Evolutionary conservation across 176 grass and related monocot species (phyloP), one percentile per base, ranked within the genome.

Genomic region (Eragrostis curvula): DNA sequence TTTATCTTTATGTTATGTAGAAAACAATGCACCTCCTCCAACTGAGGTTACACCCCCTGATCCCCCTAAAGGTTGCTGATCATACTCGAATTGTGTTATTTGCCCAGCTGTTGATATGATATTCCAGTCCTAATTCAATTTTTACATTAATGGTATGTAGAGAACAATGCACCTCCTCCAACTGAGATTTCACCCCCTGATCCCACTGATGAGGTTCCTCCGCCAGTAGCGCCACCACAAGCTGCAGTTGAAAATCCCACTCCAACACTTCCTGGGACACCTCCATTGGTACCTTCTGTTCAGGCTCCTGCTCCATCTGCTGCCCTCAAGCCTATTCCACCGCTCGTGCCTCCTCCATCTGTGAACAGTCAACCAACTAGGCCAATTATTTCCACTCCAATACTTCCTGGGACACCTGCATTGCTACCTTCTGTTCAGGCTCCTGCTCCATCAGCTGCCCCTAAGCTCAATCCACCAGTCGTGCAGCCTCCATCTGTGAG

Each of bases 371-470:
- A 87, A 83, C 81, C 84, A 70, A 89, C 43, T 80, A 80, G 1
- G 4, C 24, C 24, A 7, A 11, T 61, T 61, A 65, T 65, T 49
- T 62, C 82, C 20, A 13, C 78, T 73, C 86, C 90, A 78, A 55
- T 82, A 74, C 70, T 90, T 61, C 86, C 92, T 66, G 79, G 81
- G 46, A 52, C 72, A 69, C 85, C 84, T 88, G 79, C 88, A 86
- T 76, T 89, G 46, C 51, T 81, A n/a, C 85, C 78, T 95, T 81
- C 84, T 79, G 84, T 80, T 79, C 86, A 89, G 68, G 83, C 81
- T 80, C 77, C 87, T 63, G 25, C 89, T 85, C 84, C 85, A 25
- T 85, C 85, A 29, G 75, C 77, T 51, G 59, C 53, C 5, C 21
- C 66, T 41, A 82, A 86, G 52, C 73, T 85, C 70, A 88, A 71